Evolutionary conservation across 805 yeast species (phyloP), one percentile per base, ranked within the genome.

Genomic region (Wickerhamiella kurtzmanii): DNA sequence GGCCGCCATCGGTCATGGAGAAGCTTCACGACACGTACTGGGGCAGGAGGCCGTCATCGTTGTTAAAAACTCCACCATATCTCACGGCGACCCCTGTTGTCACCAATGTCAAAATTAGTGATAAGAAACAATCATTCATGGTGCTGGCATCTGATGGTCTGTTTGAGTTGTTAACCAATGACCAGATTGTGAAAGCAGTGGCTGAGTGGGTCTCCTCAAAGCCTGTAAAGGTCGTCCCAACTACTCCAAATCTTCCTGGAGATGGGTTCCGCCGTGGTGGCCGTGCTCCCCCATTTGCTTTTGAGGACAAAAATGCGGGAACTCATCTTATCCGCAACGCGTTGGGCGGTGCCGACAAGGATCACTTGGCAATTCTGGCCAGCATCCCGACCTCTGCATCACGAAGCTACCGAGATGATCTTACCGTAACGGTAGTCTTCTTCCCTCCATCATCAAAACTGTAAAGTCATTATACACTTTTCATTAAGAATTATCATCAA

Each of bases 41-140:
- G 60, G 89, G 94, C 37, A 75, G 89, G 60, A 66, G 73, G 47
- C 55, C 65, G 5, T 73, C 80, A 18, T 68, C 68, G 37, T 92
- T 92, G 28, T 72, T 83, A 49, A 69, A 76, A 49, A 79, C 95
- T 3, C 97, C 98, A 2, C 98, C 98, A 0, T 89, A 89, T 60
- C 96, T 89, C 17, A 89, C 97, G 1, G 96, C 97, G 0, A 87
- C 80, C 60, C 98, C 98, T 0, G 94, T 82, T 25, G 73, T 88
- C 28, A 80, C 94, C 3, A 80, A 95, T 1, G 81, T 86, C 11
- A 76, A 77, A 56, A 72, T 88, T 44, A 72, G 72, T 44, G 81
- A 88, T 1, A 69, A 72, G 18, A 76, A 80, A 51, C 77, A 82
- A 54, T 87, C 85, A 60, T 89, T 92, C 58, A 66, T 89, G 62